A percentile compares a stretch with the other conserved stretches of the same genome.
phyloP scores from a whole-genome alignment of 768 basidiomycete genomes.

The Lepiota venenata region DNA sequence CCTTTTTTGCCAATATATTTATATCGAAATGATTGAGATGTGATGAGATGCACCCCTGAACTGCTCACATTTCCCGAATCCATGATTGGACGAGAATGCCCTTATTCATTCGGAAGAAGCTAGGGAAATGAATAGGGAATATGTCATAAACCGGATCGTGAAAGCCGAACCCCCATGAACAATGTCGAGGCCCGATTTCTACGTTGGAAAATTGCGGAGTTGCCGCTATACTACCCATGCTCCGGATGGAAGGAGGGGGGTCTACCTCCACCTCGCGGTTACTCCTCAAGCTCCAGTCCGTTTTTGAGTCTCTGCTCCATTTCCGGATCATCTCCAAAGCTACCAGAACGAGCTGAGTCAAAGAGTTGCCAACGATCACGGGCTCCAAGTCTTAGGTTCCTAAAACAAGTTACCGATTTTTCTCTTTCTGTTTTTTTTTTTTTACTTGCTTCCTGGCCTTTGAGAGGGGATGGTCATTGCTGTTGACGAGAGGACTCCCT shows the following conservation, averaged over 20 bases:
- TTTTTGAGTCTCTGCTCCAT: too few species aligned
- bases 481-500: slow-evolving; percentile 20
- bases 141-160: slow-evolving; percentile 5
- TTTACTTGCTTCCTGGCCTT: not conserved
- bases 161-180: not conserved
- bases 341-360: too few species aligned
- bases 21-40: too few species aligned
- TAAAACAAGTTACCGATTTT: not conserved
- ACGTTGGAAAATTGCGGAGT: not conserved
- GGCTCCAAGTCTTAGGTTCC: too few species aligned
- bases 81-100: too few species aligned
- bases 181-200: not conserved
- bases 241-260: not conserved
- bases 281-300: not conserved
- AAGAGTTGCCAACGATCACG: too few species aligned
- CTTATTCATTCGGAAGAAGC: too few species aligned
- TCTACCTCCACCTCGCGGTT: not conserved
- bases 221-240: not conserved
- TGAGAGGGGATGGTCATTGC: not conserved
- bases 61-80: not conserved
- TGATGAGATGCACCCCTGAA: too few species aligned
- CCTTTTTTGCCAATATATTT: too few species aligned
- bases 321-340: too few species aligned
- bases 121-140: not conserved
- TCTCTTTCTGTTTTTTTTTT: not conserved